Evolutionary conservation across 2,329 filamentous ascomycete genomes (phyloP).

Genomic region (Hypomyces rosellus): DNA sequence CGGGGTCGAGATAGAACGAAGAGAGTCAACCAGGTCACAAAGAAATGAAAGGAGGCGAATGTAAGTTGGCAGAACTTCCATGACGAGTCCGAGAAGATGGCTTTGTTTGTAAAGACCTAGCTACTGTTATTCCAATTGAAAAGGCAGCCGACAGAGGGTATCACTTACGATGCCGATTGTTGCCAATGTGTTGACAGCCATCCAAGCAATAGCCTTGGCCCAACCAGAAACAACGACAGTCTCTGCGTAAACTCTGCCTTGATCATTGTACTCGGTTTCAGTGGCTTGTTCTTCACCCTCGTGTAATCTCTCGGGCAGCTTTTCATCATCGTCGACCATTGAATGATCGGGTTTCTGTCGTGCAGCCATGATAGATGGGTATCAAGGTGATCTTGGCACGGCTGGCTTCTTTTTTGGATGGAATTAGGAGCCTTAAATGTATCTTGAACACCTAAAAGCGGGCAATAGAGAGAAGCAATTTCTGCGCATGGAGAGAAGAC

Average conservation of each 20-base stretch:
- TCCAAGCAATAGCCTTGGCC: slow-evolving; percentile 40
- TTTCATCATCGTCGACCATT: too few relatives aligned
- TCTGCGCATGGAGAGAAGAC: too few relatives aligned
- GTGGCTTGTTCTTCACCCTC: too few relatives aligned
- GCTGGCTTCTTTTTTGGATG: too few relatives aligned
- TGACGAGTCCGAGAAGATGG: slow-evolving; percentile 58
- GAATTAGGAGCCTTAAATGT: too few relatives aligned
- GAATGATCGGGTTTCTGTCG: too few relatives aligned
- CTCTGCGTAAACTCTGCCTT: neutral
- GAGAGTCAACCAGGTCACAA: slow-evolving; percentile 59
- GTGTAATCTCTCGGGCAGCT: too few relatives aligned
- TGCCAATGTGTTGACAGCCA: slow-evolving; percentile 54
- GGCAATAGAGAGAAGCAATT: too few relatives aligned
- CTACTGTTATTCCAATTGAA: slow-evolving; percentile 8
- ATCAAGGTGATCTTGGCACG: too few relatives aligned
- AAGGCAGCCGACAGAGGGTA: slow-evolving; percentile 4
- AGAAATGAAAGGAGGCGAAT: slow-evolving; percentile 64
- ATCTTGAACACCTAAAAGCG: too few relatives aligned
- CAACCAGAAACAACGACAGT: neutral
- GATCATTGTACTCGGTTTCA: too few relatives aligned
- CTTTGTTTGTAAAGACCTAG: slow-evolving; percentile 65
- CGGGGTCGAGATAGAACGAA: slow-evolving; percentile 52
- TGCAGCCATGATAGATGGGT: too few relatives aligned
- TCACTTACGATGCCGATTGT: slow-evolving; percentile 54
- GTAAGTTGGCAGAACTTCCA: slow-evolving; percentile 57